Evolutionary conservation across 441 rosid genomes (phyloP).

Genomic region (Eruca vesicaria): DNA sequence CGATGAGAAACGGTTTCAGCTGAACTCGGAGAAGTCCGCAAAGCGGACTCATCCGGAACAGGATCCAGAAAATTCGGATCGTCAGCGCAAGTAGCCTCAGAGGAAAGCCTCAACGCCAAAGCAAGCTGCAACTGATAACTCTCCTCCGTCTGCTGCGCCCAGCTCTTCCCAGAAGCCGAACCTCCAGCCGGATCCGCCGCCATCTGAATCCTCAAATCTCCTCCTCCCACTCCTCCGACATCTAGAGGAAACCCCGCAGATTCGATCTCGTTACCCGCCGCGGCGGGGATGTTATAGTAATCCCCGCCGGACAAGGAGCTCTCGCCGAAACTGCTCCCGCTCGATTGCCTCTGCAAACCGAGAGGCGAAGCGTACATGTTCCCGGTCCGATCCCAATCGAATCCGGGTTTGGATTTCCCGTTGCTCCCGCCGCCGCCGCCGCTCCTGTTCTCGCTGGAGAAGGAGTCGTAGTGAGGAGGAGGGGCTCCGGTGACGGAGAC

Average conservation of each 20-base stretch:
- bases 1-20: slow-evolving; percentile 83
- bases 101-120: slow-evolving; percentile 80
- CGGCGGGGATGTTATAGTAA: slow-evolving; percentile 56
- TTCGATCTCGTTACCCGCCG: slow-evolving; percentile 67
- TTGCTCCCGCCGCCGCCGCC: slow-evolving; percentile 30
- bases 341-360: slow-evolving; percentile 87
- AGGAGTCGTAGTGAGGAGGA: slow-evolving; percentile 52
- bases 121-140: slow-evolving; percentile 98
- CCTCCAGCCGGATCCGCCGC: slow-evolving; percentile 40
- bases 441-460: slow-evolving; percentile 53
- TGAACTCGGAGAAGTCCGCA: slow-evolving; percentile 54
- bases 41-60: slow-evolving; percentile 61
- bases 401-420: slow-evolving; percentile 45
- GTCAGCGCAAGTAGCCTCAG: slow-evolving; percentile 85
- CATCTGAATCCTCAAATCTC: slow-evolving; percentile 48
- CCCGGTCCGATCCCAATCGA: slow-evolving; percentile 74
- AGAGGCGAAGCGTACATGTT: slow-evolving; percentile 52
- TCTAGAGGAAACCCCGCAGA: slow-evolving; percentile 55
- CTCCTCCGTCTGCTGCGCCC: slow-evolving; percentile 99
- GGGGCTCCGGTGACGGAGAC: slow-evolving; percentile 46
- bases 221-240: slow-evolving; percentile 43
- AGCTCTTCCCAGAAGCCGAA: slow-evolving; percentile 74
- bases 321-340: slow-evolving; percentile 97
- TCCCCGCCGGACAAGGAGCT: slow-evolving; percentile 95
- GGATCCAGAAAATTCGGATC: slow-evolving; percentile 95